A percentile compares a stretch with the other conserved stretches of the same genome.
These are phyloP conservation scores for Trichaptum fuscoviolaceum DNA, from an alignment of 768 basidiomycete genomes.

Conservation along the genomic window DNA sequence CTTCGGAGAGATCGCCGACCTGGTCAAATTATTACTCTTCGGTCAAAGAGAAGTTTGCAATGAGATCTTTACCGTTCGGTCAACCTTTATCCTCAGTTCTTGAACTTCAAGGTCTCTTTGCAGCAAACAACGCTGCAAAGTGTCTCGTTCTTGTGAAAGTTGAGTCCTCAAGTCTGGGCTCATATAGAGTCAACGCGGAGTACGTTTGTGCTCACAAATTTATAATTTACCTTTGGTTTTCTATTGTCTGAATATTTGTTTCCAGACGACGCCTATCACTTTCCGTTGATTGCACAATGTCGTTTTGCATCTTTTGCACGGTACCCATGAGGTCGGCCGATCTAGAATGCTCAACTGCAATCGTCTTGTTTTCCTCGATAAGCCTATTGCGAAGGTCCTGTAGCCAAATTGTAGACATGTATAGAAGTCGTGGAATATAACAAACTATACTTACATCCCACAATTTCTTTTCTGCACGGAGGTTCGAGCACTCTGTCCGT, in stretches of 20 bases:
- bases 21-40: slow-evolving; percentile 22
- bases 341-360: slow-evolving; percentile 77
- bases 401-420: not conserved
- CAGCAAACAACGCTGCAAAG: slow-evolving; percentile 59
- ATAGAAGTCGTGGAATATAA: not conserved
- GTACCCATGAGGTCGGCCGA: slow-evolving; percentile 85
- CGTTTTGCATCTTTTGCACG: slow-evolving; percentile 86
- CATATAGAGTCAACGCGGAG: slow-evolving; percentile 5
- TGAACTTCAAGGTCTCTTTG: slow-evolving; percentile 79
- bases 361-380: slow-evolving; percentile 76
- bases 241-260: slow-evolving; percentile 69
- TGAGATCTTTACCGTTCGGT: slow-evolving; percentile 52
- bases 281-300: slow-evolving; percentile 76
- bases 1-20: slow-evolving; percentile 59
- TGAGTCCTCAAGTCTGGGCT: slow-evolving; percentile 74
- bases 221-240: slow-evolving; percentile 64
- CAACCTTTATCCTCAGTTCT: slow-evolving; percentile 67
- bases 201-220: not conserved
- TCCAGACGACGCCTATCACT: slow-evolving; percentile 82
- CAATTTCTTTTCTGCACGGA: slow-evolving; percentile 89
- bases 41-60: not conserved
- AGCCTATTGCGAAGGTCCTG: slow-evolving; percentile 78
- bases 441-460: slow-evolving; percentile 64
- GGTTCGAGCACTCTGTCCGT: slow-evolving; percentile 80
- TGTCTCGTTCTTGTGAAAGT: slow-evolving; percentile 69